Conservation (phyloP, 2,329 filamentous ascomycete species). For the Penicillium hordei region DNA sequence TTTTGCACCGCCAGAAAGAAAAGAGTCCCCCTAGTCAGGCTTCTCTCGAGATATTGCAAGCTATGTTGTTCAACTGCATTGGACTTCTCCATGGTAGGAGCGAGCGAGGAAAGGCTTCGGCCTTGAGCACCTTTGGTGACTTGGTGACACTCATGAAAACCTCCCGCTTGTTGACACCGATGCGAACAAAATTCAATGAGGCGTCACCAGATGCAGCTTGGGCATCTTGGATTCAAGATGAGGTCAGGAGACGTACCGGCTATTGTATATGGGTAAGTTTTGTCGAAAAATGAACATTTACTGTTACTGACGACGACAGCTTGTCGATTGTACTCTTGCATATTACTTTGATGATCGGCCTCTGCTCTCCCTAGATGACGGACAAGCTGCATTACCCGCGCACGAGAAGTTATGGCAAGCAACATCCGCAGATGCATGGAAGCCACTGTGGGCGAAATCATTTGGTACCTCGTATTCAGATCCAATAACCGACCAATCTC, state of each 20-base stretch:
- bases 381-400: constrained; percentile 41
- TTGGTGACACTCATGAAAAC: constrained; percentile 28
- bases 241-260: constrained; percentile 40
- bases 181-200: constrained; percentile 3
- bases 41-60: constrained; percentile 34
- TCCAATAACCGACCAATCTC: neutral
- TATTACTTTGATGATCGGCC: constrained; percentile 41
- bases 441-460: constrained; percentile 23
- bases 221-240: constrained; percentile 40
- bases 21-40: constrained; percentile 13
- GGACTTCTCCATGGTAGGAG: constrained; percentile 31
- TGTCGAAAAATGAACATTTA: neutral
- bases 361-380: constrained; percentile 43
- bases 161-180: constrained; percentile 23
- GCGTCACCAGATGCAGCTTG: constrained; percentile 27
- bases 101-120: constrained; percentile 26
- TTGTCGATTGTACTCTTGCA: constrained; percentile 44
- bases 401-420: constrained; percentile 46
- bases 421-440: constrained; percentile 35
- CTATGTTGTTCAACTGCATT: constrained; percentile 35
- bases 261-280: constrained; percentile 46
- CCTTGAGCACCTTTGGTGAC: constrained; percentile 30
- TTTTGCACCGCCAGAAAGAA: constrained; percentile 26
- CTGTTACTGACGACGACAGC: constrained; percentile 24
- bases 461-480: constrained; percentile 19